Evolutionary conservation across 805 yeast genomes (phyloP).

Genomic region (Hanseniaspora clermontiae): DNA sequence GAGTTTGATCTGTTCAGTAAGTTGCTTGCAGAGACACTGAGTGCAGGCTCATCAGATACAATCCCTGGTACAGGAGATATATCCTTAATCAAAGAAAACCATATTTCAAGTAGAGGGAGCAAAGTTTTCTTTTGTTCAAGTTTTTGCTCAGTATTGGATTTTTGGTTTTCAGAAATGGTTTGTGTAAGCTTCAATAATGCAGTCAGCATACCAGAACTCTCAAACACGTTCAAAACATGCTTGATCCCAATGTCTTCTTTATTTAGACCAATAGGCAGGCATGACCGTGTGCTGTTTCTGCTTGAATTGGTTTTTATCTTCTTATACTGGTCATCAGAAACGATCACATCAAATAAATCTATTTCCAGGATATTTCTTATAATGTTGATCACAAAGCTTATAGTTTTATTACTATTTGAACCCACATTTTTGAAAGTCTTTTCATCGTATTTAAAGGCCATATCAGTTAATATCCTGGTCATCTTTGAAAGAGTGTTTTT

Average conservation of each 20-base stretch:
- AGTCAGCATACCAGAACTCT: slow-evolving; percentile 59
- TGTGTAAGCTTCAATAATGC: slow-evolving; percentile 61
- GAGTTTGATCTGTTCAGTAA: not conserved
- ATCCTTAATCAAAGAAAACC: slow-evolving; percentile 42
- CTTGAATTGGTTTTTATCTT: slow-evolving; percentile 25
- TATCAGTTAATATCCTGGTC: not conserved
- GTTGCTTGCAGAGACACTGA: not conserved
- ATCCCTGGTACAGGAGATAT: not conserved
- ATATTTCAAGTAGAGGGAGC: not conserved
- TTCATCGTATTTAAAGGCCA: not conserved
- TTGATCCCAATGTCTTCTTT: slow-evolving; percentile 57
- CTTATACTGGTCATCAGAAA: slow-evolving; percentile 32
- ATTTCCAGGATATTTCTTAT: slow-evolving; percentile 69
- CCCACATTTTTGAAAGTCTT: not conserved
- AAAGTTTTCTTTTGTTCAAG: not conserved
- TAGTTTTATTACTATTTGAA: slow-evolving; percentile 53
- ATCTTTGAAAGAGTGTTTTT: slow-evolving; percentile 31
- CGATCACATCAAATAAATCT: slow-evolving; percentile 50
- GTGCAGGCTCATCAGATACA: not conserved
- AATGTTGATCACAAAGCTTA: slow-evolving; percentile 59
- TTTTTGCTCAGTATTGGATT: not conserved
- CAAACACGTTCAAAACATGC: slow-evolving; percentile 44
- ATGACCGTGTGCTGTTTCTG: slow-evolving; percentile 14
- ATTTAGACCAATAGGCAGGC: slow-evolving; percentile 45
- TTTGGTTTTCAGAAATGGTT: not conserved